phyloP scores from a whole-genome alignment of 75 land plant species.

The Pseudotsuga menziesii region DNA sequence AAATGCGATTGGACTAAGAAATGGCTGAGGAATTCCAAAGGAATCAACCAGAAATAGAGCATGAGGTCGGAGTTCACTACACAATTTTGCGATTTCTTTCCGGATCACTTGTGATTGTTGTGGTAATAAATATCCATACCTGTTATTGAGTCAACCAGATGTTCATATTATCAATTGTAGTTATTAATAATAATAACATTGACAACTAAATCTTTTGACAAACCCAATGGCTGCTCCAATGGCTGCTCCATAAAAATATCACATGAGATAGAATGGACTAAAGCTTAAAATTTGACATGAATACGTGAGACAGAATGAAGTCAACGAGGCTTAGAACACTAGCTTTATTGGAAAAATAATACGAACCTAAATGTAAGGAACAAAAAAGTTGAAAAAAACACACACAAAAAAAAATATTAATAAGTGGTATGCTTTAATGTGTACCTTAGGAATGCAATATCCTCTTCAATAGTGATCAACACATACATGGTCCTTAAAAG shows the following conservation, averaged over 20 bases:
- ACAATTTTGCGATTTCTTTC: conserved; percentile 57
- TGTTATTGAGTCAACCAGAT: conserved; percentile 6
- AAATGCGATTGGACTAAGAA: conserved; percentile 71
- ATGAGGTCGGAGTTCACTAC: conserved; percentile 82
- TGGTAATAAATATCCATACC: conserved; percentile 66
- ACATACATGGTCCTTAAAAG: conserved; percentile 74
- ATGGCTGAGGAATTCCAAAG: conserved; percentile 83
- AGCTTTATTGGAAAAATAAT: too few relatives aligned
- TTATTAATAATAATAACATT: not conserved
- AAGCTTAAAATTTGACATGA: too few relatives aligned
- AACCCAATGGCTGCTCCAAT: too few relatives aligned
- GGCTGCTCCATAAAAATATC: too few relatives aligned
- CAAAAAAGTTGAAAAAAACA: not conserved
- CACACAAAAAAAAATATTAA: not conserved
- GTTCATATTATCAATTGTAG: not conserved
- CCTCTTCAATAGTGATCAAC: conserved; percentile 62
- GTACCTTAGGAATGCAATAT: conserved; percentile 73
- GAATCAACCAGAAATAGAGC: conserved; percentile 72
- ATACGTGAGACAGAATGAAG: too few relatives aligned
- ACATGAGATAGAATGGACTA: too few relatives aligned
- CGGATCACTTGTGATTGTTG: conserved; percentile 54
- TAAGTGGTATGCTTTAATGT: not conserved
- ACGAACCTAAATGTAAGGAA: too few relatives aligned
- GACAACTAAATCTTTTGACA: too few relatives aligned
- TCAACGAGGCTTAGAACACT: too few relatives aligned